Percentiles rank a stretch among this genome's conserved stretches.
Conservation (phyloP, 257 asterid species). For the Petrea volubilis region DNA sequence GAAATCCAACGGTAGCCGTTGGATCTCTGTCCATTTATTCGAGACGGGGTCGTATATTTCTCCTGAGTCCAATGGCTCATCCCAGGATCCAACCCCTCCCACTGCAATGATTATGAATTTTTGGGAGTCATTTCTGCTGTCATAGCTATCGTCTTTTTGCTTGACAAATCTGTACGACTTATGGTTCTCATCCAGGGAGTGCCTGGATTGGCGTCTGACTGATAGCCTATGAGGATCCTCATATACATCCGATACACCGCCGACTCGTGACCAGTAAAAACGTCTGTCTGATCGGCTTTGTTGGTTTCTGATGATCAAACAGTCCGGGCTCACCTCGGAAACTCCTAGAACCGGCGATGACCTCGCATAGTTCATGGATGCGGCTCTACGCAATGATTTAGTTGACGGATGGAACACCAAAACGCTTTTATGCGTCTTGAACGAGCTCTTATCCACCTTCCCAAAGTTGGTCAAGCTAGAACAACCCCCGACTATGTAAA, state of each 20-base stretch:
- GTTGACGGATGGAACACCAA: slow-evolving; percentile 67
- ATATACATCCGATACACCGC: slow-evolving; percentile 81
- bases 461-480: slow-evolving; percentile 93
- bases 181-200: slow-evolving; percentile 68
- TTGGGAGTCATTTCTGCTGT: slow-evolving; percentile 35
- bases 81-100: slow-evolving; percentile 96
- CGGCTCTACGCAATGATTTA: slow-evolving; percentile 78
- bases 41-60: slow-evolving; percentile 79
- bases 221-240: slow-evolving; percentile 98
- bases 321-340: slow-evolving; percentile 67
- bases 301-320: slow-evolving; percentile 47
- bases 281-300: slow-evolving; percentile 61
- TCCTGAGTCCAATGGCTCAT: slow-evolving; percentile 77
- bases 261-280: slow-evolving; percentile 56
- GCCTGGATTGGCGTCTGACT: slow-evolving; percentile 66
- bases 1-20: slow-evolving; percentile 72
- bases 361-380: slow-evolving; percentile 81
- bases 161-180: slow-evolving; percentile 40
- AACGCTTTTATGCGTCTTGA: slow-evolving; percentile 89
- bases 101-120: slow-evolving; percentile 72
- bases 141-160: slow-evolving; percentile 45
- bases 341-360: slow-evolving; percentile 82
- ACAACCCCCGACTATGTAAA: slow-evolving; percentile 85
- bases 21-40: slow-evolving; percentile 92
- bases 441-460: slow-evolving; percentile 77